These are phyloP conservation scores for Debaryomyces tyrocola DNA, from an alignment of 805 yeast species.

Conservation along the genomic window DNA sequence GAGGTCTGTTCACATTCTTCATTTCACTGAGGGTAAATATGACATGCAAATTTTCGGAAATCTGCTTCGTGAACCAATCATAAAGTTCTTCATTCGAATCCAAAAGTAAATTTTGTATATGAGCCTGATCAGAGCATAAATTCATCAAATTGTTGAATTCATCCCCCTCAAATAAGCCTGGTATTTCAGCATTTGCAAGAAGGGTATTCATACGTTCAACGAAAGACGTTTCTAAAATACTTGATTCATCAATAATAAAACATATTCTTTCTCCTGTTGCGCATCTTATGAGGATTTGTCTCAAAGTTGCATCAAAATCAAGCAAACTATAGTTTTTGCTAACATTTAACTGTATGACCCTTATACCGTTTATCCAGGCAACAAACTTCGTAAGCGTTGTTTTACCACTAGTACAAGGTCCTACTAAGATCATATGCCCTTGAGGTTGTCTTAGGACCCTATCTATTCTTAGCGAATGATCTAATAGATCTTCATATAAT, in stretches of 20 bases:
- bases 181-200: conserved; percentile 90
- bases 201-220: conserved; percentile 89
- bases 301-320: conserved; percentile 69
- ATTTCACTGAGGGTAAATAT: conserved; percentile 68
- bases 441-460: conserved; percentile 81
- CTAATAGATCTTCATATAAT: conserved; percentile 67
- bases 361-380: conserved; percentile 86
- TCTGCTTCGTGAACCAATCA: conserved; percentile 69
- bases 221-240: conserved; percentile 72
- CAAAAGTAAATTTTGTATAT: conserved; percentile 58
- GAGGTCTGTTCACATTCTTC: conserved; percentile 30
- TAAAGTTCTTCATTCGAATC: conserved; percentile 71
- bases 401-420: conserved; percentile 81
- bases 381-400: conserved; percentile 76
- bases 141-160: conserved; percentile 54
- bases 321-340: conserved; percentile 50
- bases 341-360: conserved; percentile 57
- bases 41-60: conserved; percentile 75
- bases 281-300: conserved; percentile 48
- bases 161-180: conserved; percentile 82
- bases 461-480: conserved; percentile 76
- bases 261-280: conserved; percentile 61
- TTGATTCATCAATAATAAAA: conserved; percentile 78
- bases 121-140: conserved; percentile 56
- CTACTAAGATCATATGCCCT: conserved; percentile 86